A percentile compares a stretch with the other conserved stretches of the same genome.
Evolutionary conservation across 768 basidiomycete genomes (phyloP).

Genomic region (Gymnopilus dilepis): DNA sequence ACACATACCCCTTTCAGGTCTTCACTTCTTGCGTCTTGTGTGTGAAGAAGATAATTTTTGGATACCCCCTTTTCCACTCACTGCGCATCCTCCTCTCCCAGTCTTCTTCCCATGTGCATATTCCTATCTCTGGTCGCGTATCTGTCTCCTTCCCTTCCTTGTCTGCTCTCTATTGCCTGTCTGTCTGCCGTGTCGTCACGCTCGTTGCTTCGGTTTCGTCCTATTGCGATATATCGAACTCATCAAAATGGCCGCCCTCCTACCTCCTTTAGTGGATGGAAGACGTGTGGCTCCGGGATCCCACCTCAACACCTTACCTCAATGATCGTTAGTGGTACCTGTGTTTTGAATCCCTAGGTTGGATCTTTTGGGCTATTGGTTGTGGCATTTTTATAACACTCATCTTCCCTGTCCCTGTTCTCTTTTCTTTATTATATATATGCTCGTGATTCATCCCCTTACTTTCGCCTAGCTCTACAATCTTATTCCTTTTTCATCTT

Average conservation of each 20-base stretch:
- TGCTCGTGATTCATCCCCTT: slow-evolving; percentile 39
- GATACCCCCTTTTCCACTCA: slow-evolving; percentile 37
- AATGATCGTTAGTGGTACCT: slow-evolving; percentile 24
- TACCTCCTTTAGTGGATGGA: slow-evolving; percentile 45
- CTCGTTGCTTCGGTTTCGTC: slow-evolving; percentile 33
- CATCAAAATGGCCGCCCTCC: slow-evolving; percentile 32
- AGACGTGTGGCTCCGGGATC: slow-evolving; percentile 50
- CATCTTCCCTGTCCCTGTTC: slow-evolving; percentile 25
- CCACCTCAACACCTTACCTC: slow-evolving; percentile 21
- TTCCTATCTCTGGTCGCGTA: slow-evolving; percentile 26
- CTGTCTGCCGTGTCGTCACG: slow-evolving; percentile 22
- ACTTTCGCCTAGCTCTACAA: slow-evolving; percentile 32
- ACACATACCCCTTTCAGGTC: slow-evolving; percentile 8
- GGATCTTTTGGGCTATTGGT: slow-evolving; percentile 67
- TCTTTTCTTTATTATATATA: slow-evolving; percentile 38
- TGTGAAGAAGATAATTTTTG: slow-evolving; percentile 28
- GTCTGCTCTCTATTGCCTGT: slow-evolving; percentile 14
- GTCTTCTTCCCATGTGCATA: slow-evolving; percentile 23
- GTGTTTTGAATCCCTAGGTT: slow-evolving; percentile 26
- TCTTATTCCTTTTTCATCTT: slow-evolving; percentile 30
- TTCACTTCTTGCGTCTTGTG: slow-evolving; percentile 16
- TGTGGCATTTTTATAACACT: slow-evolving; percentile 58
- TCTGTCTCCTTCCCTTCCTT: slow-evolving; percentile 26
- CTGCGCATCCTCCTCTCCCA: slow-evolving; percentile 10
- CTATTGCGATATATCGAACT: slow-evolving; percentile 37